These are phyloP conservation scores for Camelina sativa DNA, from an alignment of 345 rosid species.

Conservation along the genomic window DNA sequence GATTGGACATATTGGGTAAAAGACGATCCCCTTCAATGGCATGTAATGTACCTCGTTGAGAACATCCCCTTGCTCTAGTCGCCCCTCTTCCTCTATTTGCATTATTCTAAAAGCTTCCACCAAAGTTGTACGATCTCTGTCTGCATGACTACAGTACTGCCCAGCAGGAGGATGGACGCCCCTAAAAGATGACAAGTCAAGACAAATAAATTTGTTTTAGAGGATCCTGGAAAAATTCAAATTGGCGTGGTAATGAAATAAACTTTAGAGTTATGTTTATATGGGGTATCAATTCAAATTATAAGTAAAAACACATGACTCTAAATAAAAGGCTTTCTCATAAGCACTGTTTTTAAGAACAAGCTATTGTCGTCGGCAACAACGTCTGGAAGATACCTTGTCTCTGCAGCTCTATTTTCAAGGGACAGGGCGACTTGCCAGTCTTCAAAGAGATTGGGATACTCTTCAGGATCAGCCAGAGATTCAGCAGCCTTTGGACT, in stretches of 20 bases:
- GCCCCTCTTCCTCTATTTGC: slow-evolving; percentile 78
- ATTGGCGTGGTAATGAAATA: slow-evolving; percentile 1
- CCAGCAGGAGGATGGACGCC: slow-evolving; percentile 68
- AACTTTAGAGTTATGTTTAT: neutral
- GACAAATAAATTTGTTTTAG: slow-evolving; percentile 10
- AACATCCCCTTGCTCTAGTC: slow-evolving; percentile 69
- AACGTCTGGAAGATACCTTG: slow-evolving; percentile 54
- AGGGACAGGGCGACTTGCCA: slow-evolving; percentile 88
- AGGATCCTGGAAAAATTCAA: slow-evolving; percentile 14
- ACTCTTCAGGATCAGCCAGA: slow-evolving; percentile 96
- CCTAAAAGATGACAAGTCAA: slow-evolving; percentile 52
- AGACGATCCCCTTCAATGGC: slow-evolving; percentile 17
- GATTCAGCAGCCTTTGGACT: slow-evolving; percentile 98
- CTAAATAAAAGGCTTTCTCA: neutral
- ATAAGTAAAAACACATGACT: slow-evolving; percentile 9
- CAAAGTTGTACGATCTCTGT: slow-evolving; percentile 66
- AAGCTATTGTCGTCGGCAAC: slow-evolving; percentile 1
- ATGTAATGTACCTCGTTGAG: slow-evolving; percentile 60
- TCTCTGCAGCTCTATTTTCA: slow-evolving; percentile 72
- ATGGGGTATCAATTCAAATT: slow-evolving; percentile 6
- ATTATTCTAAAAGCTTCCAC: slow-evolving; percentile 83
- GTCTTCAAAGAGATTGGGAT: slow-evolving; percentile 92
- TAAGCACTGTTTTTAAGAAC: slow-evolving; percentile 11
- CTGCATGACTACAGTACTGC: slow-evolving; percentile 62
- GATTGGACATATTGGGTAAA: neutral